A percentile compares a stretch with the other conserved stretches of the same genome.
These are phyloP conservation scores for Chondrostereum purpureum DNA, from an alignment of 1,284 basidiomycete genomes.

Conservation along the genomic window DNA sequence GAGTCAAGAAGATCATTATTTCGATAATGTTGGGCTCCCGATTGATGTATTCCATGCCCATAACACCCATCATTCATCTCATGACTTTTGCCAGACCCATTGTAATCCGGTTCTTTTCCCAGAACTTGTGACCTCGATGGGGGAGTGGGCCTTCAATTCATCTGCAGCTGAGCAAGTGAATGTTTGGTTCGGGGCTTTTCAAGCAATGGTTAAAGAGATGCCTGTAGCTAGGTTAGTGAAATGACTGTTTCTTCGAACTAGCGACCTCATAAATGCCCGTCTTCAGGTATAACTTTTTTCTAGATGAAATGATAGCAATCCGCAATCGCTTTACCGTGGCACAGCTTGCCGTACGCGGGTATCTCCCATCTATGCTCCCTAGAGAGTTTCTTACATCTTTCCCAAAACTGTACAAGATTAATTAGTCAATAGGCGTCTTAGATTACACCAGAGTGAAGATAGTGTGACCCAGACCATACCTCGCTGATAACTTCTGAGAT, in stretches of 20 bases:
- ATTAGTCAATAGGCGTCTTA: too few relatives aligned
- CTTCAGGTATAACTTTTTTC: conserved; percentile 7
- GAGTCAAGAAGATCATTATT: not conserved
- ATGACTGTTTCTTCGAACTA: too few relatives aligned
- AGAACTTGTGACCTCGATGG: not conserved
- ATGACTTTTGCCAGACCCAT: not conserved
- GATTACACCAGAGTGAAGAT: too few relatives aligned
- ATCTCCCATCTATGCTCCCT: too few relatives aligned
- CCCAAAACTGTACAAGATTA: too few relatives aligned
- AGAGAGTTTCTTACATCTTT: too few relatives aligned
- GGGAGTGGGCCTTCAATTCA: not conserved
- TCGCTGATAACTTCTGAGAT: too few relatives aligned
- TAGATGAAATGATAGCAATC: conserved; percentile 11
- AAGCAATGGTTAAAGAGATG: not conserved
- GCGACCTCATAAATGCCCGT: conserved; percentile 5
- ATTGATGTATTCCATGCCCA: not conserved
- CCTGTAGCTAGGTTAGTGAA: too few relatives aligned
- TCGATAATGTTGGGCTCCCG: not conserved
- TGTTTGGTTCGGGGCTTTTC: not conserved
- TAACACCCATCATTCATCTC: not conserved
- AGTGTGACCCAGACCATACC: too few relatives aligned
- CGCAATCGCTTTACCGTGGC: too few relatives aligned
- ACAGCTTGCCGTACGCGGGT: too few relatives aligned
- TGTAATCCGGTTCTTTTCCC: not conserved
- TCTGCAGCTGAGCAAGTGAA: not conserved